A percentile compares a stretch with the other conserved stretches of the same genome.
Conservation (phyloP, 2,329 filamentous ascomycete species). For the Nakataea oryzae region DNA sequence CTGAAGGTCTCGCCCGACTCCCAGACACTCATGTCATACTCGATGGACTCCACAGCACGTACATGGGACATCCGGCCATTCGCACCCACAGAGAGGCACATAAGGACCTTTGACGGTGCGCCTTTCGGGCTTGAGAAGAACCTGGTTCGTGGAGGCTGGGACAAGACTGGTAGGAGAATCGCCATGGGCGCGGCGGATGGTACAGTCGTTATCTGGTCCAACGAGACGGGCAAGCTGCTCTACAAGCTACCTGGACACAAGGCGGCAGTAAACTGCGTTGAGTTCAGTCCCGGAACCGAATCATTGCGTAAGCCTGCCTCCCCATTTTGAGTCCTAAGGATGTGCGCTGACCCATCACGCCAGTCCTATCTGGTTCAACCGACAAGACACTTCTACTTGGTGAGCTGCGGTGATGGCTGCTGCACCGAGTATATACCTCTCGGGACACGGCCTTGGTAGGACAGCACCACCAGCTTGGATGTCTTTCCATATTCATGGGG, state of each 20-base stretch:
- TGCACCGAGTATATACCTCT: not conserved
- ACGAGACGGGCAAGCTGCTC: slow-evolving; percentile 74
- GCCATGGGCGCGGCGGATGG: slow-evolving; percentile 84
- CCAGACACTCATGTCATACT: slow-evolving; percentile 80
- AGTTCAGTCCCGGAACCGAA: slow-evolving; percentile 76
- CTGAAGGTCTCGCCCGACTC: slow-evolving; percentile 87
- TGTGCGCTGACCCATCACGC: slow-evolving; percentile 32
- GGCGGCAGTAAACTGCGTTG: slow-evolving; percentile 88
- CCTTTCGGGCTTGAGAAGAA: slow-evolving; percentile 84
- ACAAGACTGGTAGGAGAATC: slow-evolving; percentile 73
- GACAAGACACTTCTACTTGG: slow-evolving; percentile 77
- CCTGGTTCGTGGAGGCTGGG: slow-evolving; percentile 82
- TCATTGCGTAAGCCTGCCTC: slow-evolving; percentile 68
- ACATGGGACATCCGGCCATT: slow-evolving; percentile 97
- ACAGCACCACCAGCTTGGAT: not conserved
- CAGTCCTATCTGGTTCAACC: slow-evolving; percentile 84
- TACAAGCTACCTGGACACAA: slow-evolving; percentile 95
- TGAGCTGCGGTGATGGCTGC: slow-evolving; percentile 54
- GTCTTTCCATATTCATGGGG: not conserved
- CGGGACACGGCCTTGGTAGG: not conserved
- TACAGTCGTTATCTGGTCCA: slow-evolving; percentile 86
- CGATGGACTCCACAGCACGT: slow-evolving; percentile 85
- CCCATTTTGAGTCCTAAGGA: not conserved
- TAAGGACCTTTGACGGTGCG: slow-evolving; percentile 88
- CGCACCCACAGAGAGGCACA: slow-evolving; percentile 74